Evolutionary conservation across 331 rosid species (phyloP).

Genomic region (Telfairia occidentalis): DNA sequence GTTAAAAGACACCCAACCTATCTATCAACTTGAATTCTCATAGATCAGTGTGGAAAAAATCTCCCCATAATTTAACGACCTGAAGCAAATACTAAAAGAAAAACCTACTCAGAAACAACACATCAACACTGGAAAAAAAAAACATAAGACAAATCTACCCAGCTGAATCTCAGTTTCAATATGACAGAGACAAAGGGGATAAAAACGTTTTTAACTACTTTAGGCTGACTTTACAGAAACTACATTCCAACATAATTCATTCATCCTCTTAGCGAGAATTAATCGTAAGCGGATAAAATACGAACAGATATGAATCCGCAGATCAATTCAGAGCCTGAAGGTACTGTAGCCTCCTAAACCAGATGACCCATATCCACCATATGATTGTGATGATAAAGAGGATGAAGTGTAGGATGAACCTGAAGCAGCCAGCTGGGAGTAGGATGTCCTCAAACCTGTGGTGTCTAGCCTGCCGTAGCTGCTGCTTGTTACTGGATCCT

Average conservation of each 20-base stretch:
- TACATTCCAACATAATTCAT: slow-evolving; percentile 11
- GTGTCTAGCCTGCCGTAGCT: slow-evolving; percentile 52
- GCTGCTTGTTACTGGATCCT: slow-evolving; percentile 42
- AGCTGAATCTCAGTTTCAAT: background rate
- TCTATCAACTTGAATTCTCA: too few species aligned
- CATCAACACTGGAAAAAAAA: background rate
- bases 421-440: slow-evolving; percentile 48
- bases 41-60: background rate
- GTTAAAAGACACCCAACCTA: too few species aligned
- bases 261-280: background rate
- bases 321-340: slow-evolving; percentile 51
- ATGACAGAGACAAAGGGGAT: background rate
- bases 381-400: slow-evolving; percentile 53
- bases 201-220: background rate
- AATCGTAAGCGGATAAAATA: background rate
- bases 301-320: slow-evolving; percentile 12
- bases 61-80: background rate
- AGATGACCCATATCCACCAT: slow-evolving; percentile 59
- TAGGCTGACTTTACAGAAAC: slow-evolving; percentile 13
- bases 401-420: slow-evolving; percentile 48
- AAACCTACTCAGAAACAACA: background rate
- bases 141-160: slow-evolving; percentile 9
- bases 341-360: slow-evolving; percentile 65
- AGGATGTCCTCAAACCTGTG: slow-evolving; percentile 48
- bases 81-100: background rate